These are phyloP conservation scores for Erythrophleum ivorense DNA, from an alignment of 331 rosid genomes.

Conservation along the genomic window DNA sequence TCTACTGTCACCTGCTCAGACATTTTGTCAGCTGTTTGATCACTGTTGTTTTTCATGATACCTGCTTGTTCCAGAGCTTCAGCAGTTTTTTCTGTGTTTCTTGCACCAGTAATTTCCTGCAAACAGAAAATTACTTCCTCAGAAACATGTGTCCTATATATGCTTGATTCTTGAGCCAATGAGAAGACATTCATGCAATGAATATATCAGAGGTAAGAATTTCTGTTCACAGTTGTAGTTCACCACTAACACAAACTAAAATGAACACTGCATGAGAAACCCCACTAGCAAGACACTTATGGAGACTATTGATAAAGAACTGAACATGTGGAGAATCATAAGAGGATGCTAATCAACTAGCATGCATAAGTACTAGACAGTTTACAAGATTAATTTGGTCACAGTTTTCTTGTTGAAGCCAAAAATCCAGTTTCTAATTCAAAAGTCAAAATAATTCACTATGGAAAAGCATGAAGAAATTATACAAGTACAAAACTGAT, in stretches of 20 bases:
- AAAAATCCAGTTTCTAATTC: not conserved
- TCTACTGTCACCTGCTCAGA: conserved; percentile 54
- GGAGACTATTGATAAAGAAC: not conserved
- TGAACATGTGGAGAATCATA: not conserved
- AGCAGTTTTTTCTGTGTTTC: conserved; percentile 42
- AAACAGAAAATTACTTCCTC: conserved; percentile 32
- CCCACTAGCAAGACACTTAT: not conserved
- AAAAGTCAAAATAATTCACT: not conserved
- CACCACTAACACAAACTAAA: not conserved
- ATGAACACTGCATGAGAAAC: not conserved
- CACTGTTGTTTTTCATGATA: conserved; percentile 37
- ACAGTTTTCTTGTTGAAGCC: not conserved
- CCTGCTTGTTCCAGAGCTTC: conserved; percentile 43
- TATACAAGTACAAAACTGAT: not conserved
- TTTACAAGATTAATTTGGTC: conserved; percentile 1
- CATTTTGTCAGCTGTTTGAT: conserved; percentile 41
- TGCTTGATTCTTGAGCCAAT: conserved; percentile 28
- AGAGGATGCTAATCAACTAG: conserved; percentile 1
- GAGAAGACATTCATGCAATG: conserved; percentile 29
- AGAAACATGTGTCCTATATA: not conserved
- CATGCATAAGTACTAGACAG: not conserved
- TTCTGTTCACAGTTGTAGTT: not conserved
- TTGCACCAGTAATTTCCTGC: conserved; percentile 55
- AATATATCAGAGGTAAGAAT: not conserved
- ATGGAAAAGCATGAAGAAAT: not conserved